Base-by-base conservation (phyloP, 73 alveolate genomes). In the Symbiodinium natans region DNA sequence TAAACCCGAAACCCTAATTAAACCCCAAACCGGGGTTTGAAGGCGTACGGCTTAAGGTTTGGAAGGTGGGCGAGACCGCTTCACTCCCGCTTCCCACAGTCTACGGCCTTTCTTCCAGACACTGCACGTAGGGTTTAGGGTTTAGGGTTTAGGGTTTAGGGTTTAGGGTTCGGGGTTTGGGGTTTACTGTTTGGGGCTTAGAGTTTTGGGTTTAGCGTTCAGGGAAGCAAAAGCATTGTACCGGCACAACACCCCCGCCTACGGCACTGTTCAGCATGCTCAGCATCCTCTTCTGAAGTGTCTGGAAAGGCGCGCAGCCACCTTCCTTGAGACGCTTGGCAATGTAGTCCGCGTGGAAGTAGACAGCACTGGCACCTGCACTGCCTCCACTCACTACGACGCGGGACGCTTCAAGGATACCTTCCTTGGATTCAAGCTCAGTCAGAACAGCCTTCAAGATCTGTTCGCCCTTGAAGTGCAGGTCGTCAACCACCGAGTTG, bases 401-500 rank as follows among this genome's bases (percentile, higher is more conserved):
- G 31, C 27, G 25, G 10, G 43, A 34, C 43, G 84, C 82, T 9
- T 63, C 82, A 17, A 63, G 82, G 82, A 63, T 3, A 17, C 38
- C 36, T 23, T 63, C 84, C 84, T n/a, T 33, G 84, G 84, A 33
- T 27, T 73, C 84, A 25, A 73, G 42, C 41, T 73, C 84, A 21
- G 84, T 31, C 25, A 73, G 10, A 25, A 73, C n/a, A 3, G 84
- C 84, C 43, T 73, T 73, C 43, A 73, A 42, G 41, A 73, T 73
- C 84, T 8, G 43, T 29, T 73, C 84, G n/a, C 40, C 84, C 84
- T n/a, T 73, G 41, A 73, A 73, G 41, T 73, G 84, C 43, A n/a
- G 41, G 25, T 74, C 27, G 42, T 83, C 42, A 74, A 59, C 86
- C 43, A 88, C 86, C 13, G 85, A 10, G 84, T 92, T 83, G 82